Base-by-base conservation (phyloP, 129 eudicot species). In the Chrysanthemum lavandulifolium region DNA sequence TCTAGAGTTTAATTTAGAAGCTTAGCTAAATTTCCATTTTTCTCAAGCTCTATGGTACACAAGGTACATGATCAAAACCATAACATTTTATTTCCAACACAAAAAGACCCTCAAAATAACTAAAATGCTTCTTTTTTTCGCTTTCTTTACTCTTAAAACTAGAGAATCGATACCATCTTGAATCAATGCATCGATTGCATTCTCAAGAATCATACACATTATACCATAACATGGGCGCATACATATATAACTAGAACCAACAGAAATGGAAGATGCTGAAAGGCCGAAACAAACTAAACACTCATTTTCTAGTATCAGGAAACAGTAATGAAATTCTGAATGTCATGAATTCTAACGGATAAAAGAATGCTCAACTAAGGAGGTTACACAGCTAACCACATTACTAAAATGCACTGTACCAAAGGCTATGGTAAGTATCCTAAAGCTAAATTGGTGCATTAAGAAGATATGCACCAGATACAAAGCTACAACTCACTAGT, bases 391-490 rank as follows among this genome's bases (percentile, higher is more conserved):
- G 27, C 61, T 76, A 67, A 58, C 51, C 68, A 67, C 51, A 57
- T 53, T 65, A 55, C 79, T 55, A 15, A 48, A 16, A 33, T 52
- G 21, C 50, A 12, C 48, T 65, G 27, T 70, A 51, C 76, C 81
- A 62, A 15, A 49, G 13, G 56, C 21, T 77, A 36, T 23, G 55
- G 65, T 61, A 61, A 69, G 5, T 16, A 64, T 43, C 45, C 73
- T 71, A 65, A 71, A 31, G 54, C 61, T 68, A 77, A 69, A 19
- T 29, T 40, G 71, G 65, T 62, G 71, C 71, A 69, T 69, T 77
- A 19, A 60, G 64, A 55, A 48, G 18, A 63, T 70, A 77, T 69
- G 76, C 76, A 69, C 71, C 55, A 33, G 36, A 47, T 47, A 67
- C 40, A 29, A 14, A 68, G 45, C 52, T 21, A 48, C 67, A 29